Evolutionary conservation across 148 eudicot genomes (phyloP), one percentile per base, ranked within the genome.

Genomic region (Silene conica): DNA sequence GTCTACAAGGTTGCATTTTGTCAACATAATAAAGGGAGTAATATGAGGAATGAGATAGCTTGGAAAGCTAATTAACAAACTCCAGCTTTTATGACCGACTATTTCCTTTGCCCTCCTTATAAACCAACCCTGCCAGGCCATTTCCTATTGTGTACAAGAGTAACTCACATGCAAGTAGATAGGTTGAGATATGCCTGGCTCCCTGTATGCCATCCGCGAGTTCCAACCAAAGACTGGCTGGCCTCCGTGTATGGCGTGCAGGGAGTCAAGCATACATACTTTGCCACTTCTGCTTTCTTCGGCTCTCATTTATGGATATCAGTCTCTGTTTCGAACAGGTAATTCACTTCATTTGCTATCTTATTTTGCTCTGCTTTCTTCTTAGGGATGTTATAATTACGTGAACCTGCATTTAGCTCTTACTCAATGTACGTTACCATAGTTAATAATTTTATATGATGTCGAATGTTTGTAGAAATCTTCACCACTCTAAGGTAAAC

Each of bases 181-280:
- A 26, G 1, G 69, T 6, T 34, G 21, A 19, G 5, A 45, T 67
- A 73, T 78, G 81, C 77, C 73, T 73, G 77, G 81, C 81, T 78
- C 81, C 73, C 81, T 73, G 77, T 60, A 78, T 69, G 81, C 81
- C 81, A 78, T 78, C 9, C 12, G 77, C 77, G 61, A 54, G 61
- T 69, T 61, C 64, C 73, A 69, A 19, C 77, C 77, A 1, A 28
- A 0, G 21, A 28, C 28, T 0, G 77, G 64, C 20, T 61, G 81
- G 57, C 68, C 68, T 69, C 13, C 48, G 69, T 46, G 13, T 54
- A 73, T 78, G 81, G 81, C 81, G 68, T 78, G 28, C 81, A 69
- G 73, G 77, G 81, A 73, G 81, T 61, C 81, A 73, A 63, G 81
- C 81, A 78, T 75, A 59, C 54, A 46, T 11, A 10, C 22, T 50